A percentile compares a stretch with the other conserved stretches of the same genome.
These are phyloP conservation scores for Arthrobotrys musiformis DNA, from an alignment of 2,329 filamentous ascomycete species.

Conservation along the genomic window DNA sequence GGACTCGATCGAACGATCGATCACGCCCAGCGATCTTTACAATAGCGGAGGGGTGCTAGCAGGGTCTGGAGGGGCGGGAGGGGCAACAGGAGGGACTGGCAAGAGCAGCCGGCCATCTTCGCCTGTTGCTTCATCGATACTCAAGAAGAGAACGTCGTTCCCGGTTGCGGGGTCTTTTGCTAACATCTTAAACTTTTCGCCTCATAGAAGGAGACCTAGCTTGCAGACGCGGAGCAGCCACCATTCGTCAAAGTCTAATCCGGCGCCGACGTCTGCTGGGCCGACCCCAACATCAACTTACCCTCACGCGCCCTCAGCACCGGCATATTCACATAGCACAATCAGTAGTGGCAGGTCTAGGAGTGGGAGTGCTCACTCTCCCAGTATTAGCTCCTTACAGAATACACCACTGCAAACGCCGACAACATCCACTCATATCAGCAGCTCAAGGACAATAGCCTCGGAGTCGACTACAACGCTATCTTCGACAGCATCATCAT, in stretches of 20 bases:
- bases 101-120: conserved; percentile 51
- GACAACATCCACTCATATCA: conserved; percentile 48
- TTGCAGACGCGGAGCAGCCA: conserved; percentile 55
- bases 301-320: conserved; percentile 50
- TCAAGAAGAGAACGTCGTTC: conserved; percentile 54
- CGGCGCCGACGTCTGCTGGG: conserved; percentile 52
- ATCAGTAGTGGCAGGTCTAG: conserved; percentile 47
- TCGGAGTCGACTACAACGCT: conserved; percentile 52
- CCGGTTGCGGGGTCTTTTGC: conserved; percentile 54
- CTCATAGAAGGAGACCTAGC: conserved; percentile 56
- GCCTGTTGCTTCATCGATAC: conserved; percentile 46
- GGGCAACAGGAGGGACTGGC: conserved; percentile 24
- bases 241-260: conserved; percentile 49
- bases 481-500: conserved; percentile 50
- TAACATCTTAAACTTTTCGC: conserved; percentile 56
- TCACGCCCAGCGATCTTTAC: conserved; percentile 54
- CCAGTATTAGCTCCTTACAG: conserved; percentile 47
- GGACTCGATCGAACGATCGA: conserved; percentile 50
- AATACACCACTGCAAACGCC: conserved; percentile 52
- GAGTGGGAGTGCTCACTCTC: conserved; percentile 54
- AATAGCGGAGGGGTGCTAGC: conserved; percentile 46
- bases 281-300: conserved; percentile 49
- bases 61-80: conserved; percentile 38
- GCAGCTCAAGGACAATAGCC: conserved; percentile 35
- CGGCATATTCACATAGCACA: conserved; percentile 48